Conservation (phyloP, 2,329 filamentous ascomycete species). For the Aspergillus persii region DNA sequence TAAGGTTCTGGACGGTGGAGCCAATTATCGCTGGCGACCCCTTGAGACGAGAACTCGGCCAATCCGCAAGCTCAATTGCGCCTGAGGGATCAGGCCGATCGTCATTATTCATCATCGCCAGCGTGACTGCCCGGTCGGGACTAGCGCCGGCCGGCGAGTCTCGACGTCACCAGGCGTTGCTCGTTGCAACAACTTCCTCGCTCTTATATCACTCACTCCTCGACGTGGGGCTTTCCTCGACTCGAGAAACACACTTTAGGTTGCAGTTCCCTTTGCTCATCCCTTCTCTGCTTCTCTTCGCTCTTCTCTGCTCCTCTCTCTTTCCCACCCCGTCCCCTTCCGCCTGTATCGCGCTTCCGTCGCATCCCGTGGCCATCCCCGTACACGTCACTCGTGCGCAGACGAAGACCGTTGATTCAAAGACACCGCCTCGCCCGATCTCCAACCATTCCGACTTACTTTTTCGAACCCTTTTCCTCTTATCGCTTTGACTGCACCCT, state of each 20-base stretch:
- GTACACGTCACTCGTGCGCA: conserved; percentile 37
- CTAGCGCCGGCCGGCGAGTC: conserved; percentile 11
- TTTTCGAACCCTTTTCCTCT: conserved; percentile 1
- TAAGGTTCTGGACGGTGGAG: no score
- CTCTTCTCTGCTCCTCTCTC: not conserved
- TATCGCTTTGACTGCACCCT: not conserved
- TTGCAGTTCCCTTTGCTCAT: not conserved
- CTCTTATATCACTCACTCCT: not conserved
- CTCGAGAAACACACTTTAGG: not conserved
- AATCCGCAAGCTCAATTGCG: not conserved
- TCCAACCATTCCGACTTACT: conserved; percentile 4
- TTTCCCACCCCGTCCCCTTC: not conserved
- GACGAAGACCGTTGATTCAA: conserved; percentile 16
- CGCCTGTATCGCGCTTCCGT: conserved; percentile 22
- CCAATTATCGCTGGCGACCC: no score
- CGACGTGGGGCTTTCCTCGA: not conserved
- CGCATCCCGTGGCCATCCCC: conserved; percentile 22
- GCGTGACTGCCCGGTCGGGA: conserved; percentile 16
- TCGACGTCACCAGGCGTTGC: conserved; percentile 23
- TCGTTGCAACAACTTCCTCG: conserved; percentile 3
- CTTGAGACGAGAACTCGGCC: not conserved
- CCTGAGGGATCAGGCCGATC: conserved; percentile 1
- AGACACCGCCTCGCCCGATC: conserved; percentile 13
- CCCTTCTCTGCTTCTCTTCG: not conserved
- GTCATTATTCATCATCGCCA: conserved; percentile 8